Base-by-base conservation (phyloP, 257 asterid species). In the Nicotiana tomentosiformis region DNA sequence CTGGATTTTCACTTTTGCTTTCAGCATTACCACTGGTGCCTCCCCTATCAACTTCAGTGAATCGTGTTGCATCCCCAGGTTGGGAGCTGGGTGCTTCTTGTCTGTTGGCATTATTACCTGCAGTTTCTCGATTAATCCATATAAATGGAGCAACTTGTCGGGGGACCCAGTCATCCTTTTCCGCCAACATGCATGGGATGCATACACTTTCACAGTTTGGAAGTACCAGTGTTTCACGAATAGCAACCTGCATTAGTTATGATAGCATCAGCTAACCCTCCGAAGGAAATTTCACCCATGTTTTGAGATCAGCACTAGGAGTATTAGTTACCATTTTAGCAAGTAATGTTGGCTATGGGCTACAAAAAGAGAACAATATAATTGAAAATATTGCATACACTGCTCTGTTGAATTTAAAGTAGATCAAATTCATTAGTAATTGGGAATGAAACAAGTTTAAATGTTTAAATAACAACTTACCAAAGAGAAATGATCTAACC, bases 101-200 rank as follows among this genome's bases (percentile, higher is more conserved):
- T 43, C 85, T 79, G 74, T 86, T 82, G 79, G 85, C 23, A 78
- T 77, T 85, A 84, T 79, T 85, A 80, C 80, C 70, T 66, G 23
- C 84, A 56, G 91, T 76, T 66, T 94, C 96, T 85, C 89, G 95
- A 78, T 86, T 89, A 80, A 87, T 88, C 97, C 97, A 96, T 89
- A 90, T 85, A 87, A 92, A 94, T 66, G 99, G 99, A 62, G 98
- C 99, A 4, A 81, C 89, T 43, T 86, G 89, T 85, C 91, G 90
- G 1, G 98, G 98, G 82, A 90, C 87, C 99, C 99, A 96, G 81
- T 96, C 98, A 70, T 94, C 95, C 87, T 92, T 92, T 85, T 96
- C 98, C 0, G 98, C 98, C 83, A 88, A 78, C 99, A 96, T 96
- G 92, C 94, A 93, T 65, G 98, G 94, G 80, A 96, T 82, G 81